Evolutionary conservation across 2,329 filamentous ascomycete genomes (phyloP).

Genomic region (Aspergillus niger): DNA sequence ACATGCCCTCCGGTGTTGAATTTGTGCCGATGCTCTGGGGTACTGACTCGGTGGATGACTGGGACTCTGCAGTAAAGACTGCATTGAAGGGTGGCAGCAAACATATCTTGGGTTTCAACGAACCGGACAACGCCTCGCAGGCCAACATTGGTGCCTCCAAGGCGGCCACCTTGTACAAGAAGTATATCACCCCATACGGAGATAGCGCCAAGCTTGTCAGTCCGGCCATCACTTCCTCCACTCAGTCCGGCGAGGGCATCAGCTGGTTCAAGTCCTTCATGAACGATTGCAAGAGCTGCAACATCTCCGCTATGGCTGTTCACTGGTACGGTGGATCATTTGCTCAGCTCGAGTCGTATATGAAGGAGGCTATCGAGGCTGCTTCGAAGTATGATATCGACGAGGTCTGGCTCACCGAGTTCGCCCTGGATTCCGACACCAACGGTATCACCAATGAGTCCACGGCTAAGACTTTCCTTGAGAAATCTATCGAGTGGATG

Average conservation of each 20-base stretch:
- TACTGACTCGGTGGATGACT: neutral
- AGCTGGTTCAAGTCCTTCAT: conserved; percentile 7
- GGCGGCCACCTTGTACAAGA: neutral
- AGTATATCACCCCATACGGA: conserved; percentile 4
- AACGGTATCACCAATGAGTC: neutral
- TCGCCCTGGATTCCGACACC: neutral
- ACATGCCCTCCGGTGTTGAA: neutral
- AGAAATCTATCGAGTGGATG: neutral
- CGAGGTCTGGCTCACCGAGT: conserved; percentile 6
- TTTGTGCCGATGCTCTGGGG: conserved; percentile 5
- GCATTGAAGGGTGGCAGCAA: neutral
- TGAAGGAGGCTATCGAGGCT: neutral
- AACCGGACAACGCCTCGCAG: conserved; percentile 3
- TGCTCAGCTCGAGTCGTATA: neutral
- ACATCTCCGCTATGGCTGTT: conserved; percentile 3
- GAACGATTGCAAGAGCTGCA: conserved; percentile 3
- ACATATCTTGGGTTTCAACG: conserved; percentile 4
- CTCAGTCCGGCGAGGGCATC: neutral
- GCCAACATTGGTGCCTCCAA: conserved; percentile 2
- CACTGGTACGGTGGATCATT: conserved; percentile 5
- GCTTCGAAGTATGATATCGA: conserved; percentile 1
- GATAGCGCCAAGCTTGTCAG: conserved; percentile 2
- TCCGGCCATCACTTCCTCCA: conserved; percentile 3
- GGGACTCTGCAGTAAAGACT: neutral
- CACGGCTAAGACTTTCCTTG: neutral